These are phyloP conservation scores for Lachnellula occidentalis DNA, from an alignment of 2,329 filamentous ascomycete species.

Conservation along the genomic window DNA sequence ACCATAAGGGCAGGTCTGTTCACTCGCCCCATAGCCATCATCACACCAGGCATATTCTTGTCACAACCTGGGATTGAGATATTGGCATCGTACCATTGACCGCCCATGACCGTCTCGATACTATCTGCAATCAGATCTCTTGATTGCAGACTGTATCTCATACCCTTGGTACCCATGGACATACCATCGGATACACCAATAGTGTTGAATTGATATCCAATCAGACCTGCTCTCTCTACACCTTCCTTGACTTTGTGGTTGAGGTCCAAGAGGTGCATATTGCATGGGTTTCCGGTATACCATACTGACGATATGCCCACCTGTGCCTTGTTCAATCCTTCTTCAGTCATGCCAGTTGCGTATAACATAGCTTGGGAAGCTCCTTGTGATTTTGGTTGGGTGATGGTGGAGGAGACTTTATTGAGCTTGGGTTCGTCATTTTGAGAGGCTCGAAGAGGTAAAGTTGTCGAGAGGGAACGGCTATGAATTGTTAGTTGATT, in stretches of 20 bases:
- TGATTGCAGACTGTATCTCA: constrained; percentile 92
- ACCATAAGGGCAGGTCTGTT: constrained; percentile 97
- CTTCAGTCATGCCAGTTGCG: constrained; percentile 80
- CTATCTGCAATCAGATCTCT: constrained; percentile 96
- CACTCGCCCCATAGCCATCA: constrained; percentile 90
- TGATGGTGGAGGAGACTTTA: constrained; percentile 77
- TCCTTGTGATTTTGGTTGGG: constrained; percentile 95
- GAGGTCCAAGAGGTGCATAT: constrained; percentile 95
- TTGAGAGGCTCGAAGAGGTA: constrained; percentile 22
- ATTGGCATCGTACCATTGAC: constrained; percentile 98
- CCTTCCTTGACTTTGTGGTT: constrained; percentile 49
- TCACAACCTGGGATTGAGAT: constrained; percentile 96
- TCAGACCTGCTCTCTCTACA: constrained; percentile 69
- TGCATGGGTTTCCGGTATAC: constrained; percentile 98
- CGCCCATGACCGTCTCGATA: constrained; percentile 98
- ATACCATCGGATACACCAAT: constrained; percentile 97
- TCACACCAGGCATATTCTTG: constrained; percentile 97
- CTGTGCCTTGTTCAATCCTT: constrained; percentile 93
- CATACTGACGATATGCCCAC: constrained; percentile 97
- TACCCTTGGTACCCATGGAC: constrained; percentile 96
- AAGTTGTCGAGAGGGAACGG: constrained; percentile 28
- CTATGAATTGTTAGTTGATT: constrained; percentile 19
- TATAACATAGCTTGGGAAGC: constrained; percentile 99
- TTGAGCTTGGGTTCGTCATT: constrained; percentile 55
- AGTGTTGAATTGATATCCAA: constrained; percentile 98